Base-by-base conservation (phyloP, 2,329 filamentous ascomycete species). In the Arthroderma sp. region DNA sequence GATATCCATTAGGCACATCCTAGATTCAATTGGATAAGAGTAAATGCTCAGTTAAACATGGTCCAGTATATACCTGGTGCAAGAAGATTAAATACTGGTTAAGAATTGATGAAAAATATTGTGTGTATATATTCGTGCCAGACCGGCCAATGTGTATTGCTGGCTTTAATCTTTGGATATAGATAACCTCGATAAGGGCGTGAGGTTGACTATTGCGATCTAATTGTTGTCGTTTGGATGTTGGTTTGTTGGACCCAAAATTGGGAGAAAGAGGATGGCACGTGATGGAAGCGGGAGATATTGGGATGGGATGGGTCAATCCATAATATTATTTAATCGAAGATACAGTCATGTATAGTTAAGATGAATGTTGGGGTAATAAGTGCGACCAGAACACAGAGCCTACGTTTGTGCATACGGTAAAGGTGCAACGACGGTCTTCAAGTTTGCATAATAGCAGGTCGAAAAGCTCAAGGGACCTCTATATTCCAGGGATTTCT, bases 1-100 rank as follows among this genome's bases (percentile, higher is more conserved):
- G 13, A 58, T 28, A 49, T 58, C 56, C 43, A 58, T 54, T 8
- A 39, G 37, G n/a, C 23, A 51, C 47, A 51, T 51, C 28, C n/a
- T 51, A n/a, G 4, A 31, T 13, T 25, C 41, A 15, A 13, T 8
- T n/a, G 25, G 39, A 43, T 43, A 43, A 13, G 35, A 37, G 9
- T 15, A 37, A 37, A 13, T 13, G 35, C 35, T 37, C 35, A 7
- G 28, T 31, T 31, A 7, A 33, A 37, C 8, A 37, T 15, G 13
- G 35, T 37, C 11, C 8, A 37, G 13, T 33, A 37, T 31, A 31
- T 31, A 31, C 3, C 28, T 7, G 4, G 28, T 31, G 7, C 7
- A 4, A 7, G 28, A 3, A 3, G 28, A 31, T 31, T 7, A 31
- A 7, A 31, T 7, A 31, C 3, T 31, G 7, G 28, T 31, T n/a